phyloP scores from a whole-genome alignment of 2,329 filamentous ascomycete species.

The Fusarium penzigii region DNA sequence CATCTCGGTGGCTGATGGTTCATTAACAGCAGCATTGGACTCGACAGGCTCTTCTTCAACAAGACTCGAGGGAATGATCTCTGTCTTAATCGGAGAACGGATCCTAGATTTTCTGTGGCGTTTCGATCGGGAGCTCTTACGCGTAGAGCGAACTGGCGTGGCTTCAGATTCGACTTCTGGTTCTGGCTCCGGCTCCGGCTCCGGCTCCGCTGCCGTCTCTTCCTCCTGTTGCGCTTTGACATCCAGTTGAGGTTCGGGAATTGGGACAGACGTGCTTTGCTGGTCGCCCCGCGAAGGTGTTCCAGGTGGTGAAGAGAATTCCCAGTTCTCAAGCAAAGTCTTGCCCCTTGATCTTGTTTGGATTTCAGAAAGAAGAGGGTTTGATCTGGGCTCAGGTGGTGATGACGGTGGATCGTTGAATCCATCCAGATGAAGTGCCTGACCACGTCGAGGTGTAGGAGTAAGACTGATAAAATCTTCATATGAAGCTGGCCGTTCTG shows the following conservation, averaged over 20 bases:
- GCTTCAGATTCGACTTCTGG: constrained; percentile 1
- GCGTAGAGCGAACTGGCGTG: constrained; percentile 4
- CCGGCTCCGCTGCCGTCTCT: background rate
- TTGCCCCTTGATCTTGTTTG: constrained; percentile 45
- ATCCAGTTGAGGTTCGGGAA: background rate
- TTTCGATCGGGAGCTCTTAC: constrained; percentile 13
- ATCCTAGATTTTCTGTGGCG: constrained; percentile 17
- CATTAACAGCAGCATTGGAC: constrained; percentile 4
- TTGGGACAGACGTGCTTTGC: background rate
- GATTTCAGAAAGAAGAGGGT: constrained; percentile 54
- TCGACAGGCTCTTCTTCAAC: constrained; percentile 13
- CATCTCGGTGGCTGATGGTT: background rate
- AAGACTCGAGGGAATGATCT: constrained; percentile 34
- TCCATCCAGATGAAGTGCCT: constrained; percentile 50
- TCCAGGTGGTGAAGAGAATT: constrained; percentile 59
- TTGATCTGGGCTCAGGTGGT: constrained; percentile 55
- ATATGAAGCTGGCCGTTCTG: constrained; percentile 45
- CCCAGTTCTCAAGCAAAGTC: constrained; percentile 45
- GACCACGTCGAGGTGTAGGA: constrained; percentile 60
- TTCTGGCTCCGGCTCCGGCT: background rate
- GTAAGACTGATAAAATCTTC: constrained; percentile 60
- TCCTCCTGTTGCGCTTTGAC: constrained; percentile 15
- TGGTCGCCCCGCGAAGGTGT: constrained; percentile 46
- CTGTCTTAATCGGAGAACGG: constrained; percentile 14
- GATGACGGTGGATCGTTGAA: constrained; percentile 59